Conservation (phyloP, 192 early-diverging fungal species). For the Coemansia sp. region DNA sequence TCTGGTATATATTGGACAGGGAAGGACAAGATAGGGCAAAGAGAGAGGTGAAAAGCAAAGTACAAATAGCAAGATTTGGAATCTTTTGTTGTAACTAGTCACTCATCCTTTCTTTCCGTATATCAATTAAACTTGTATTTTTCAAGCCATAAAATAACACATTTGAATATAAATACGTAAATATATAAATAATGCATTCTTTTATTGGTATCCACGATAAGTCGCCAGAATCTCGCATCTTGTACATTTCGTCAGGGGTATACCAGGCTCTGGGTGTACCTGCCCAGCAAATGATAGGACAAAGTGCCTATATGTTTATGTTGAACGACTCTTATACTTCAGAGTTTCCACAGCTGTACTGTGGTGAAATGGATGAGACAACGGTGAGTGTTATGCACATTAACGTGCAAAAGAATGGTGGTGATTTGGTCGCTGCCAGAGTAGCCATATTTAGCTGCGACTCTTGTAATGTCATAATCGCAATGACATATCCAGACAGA, state of each 20-base stretch:
- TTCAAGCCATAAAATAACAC: not conserved
- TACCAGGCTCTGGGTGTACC: conserved; percentile 4
- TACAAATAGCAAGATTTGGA: too few species aligned
- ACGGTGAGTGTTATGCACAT: conserved; percentile 1
- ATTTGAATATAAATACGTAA: too few species aligned
- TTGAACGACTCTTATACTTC: not conserved
- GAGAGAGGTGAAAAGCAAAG: too few species aligned
- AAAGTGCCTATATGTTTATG: conserved; percentile 5
- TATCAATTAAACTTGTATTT: too few species aligned
- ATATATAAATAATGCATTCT: not conserved
- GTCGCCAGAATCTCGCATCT: conserved; percentile 7
- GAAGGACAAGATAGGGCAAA: too few species aligned
- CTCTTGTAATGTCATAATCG: conserved; percentile 2
- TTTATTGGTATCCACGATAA: conserved; percentile 13
- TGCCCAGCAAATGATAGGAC: conserved; percentile 6
- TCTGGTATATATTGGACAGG: too few species aligned
- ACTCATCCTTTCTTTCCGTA: too few species aligned
- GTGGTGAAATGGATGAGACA: conserved; percentile 2
- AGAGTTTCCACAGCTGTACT: not conserved
- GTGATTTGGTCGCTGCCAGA: not conserved
- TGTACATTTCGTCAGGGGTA: conserved; percentile 9
- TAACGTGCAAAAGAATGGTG: not conserved
- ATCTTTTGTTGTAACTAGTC: too few species aligned
- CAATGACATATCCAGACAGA: not conserved
- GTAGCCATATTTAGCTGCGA: conserved; percentile 7